Evolutionary conservation across 192 early-diverging fungal species (phyloP), one percentile per base, ranked within the genome.

Genomic region (Phlyctochytrium arcticum): DNA sequence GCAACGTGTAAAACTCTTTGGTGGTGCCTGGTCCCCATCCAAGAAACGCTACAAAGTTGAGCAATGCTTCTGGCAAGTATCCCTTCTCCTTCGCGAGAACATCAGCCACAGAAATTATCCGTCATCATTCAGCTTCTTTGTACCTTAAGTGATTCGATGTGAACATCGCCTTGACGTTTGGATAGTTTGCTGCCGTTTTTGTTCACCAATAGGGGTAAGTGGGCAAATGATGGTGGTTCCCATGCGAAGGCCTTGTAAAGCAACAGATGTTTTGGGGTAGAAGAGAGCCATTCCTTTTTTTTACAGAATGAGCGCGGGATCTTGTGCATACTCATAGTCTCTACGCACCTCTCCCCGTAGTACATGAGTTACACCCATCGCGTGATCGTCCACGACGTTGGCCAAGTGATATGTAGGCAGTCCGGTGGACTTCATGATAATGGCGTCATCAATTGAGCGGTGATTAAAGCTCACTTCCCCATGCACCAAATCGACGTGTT

Each of bases 321-420:
- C 4, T 17, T 5, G 47, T 51, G 24, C 23, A 15, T 32, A 34
- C 59, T 62, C 26, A 37, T 75, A 15, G 56, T 36, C 47, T 21
- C 2, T 7, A 27, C 0, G 50, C 62, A 83, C 79, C 66, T 95
- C 92, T 36, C 95, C 95, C 36, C 95, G 83, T 35, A 98, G 68
- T 17, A 98, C 93, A 69, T 95, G 93, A 2, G 93, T 92, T 46
- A 98, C 90, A 9, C 78, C 78, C 95, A 98, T 98, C 7, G 84
- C 47, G 51, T 91, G 85, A 65, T 98, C 95, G 68, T 98, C 95
- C 1, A 95, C 89, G 1, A 98, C 95, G 65, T 93, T 94, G 0
- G 95, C 95, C 35, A 98, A 77, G 62, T 98, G 95, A 67, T 98
- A 98, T 0, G 95, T 98, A 5, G 95, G 90, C 54, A 81, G 81